Percentiles rank a stretch among this genome's conserved stretches.
Conservation (phyloP, 2,329 filamentous ascomycete species). For the Ceratocystis diversiconidia region DNA sequence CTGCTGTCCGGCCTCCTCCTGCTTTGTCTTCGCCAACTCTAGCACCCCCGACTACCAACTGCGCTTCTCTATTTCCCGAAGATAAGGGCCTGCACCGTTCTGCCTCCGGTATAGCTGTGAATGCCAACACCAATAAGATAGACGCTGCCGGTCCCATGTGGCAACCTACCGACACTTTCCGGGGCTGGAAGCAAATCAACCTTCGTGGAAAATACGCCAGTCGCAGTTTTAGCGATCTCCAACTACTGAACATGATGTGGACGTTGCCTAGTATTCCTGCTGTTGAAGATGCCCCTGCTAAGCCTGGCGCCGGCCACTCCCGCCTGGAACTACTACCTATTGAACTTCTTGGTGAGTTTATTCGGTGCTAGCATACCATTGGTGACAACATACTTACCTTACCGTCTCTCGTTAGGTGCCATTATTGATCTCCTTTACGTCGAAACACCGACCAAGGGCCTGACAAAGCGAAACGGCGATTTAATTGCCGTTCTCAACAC, state of each 20-base stretch:
- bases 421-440: constrained; percentile 63
- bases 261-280: constrained; percentile 24
- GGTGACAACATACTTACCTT: constrained; percentile 14
- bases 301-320: constrained; percentile 32
- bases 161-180: constrained; percentile 43
- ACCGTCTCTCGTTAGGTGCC: constrained; percentile 36
- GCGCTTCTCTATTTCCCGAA: background rate
- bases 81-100: background rate
- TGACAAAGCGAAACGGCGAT: constrained; percentile 63
- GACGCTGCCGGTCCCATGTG: constrained; percentile 43
- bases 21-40: background rate
- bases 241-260: constrained; percentile 42
- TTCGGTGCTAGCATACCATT: constrained; percentile 3
- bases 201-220: constrained; percentile 45
- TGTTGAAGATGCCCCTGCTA: constrained; percentile 18
- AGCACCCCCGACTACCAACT: background rate
- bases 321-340: constrained; percentile 53
- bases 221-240: constrained; percentile 47
- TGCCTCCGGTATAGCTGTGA: background rate
- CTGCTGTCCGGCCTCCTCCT: constrained; percentile 38
- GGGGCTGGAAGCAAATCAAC: constrained; percentile 48
- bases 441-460: constrained; percentile 57
- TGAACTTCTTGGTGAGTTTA: constrained; percentile 53
- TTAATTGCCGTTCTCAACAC: constrained; percentile 61
- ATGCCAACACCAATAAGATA: constrained; percentile 23